These are phyloP conservation scores for Thermochaetoides thermophila DNA, from an alignment of 495 filamentous ascomycete genomes.

Conservation along the genomic window DNA sequence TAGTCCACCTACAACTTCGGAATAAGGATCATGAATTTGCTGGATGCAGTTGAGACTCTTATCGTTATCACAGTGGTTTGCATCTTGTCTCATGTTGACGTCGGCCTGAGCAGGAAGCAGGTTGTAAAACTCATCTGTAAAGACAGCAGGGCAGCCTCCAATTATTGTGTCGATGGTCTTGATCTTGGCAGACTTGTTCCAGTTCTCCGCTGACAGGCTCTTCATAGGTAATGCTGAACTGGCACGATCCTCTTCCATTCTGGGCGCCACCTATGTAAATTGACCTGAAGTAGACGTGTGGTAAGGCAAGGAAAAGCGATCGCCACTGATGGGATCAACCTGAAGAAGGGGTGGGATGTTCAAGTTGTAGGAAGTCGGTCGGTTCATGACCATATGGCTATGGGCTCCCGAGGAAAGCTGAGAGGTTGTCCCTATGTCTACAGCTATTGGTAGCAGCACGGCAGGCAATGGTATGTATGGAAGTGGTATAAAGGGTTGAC, in stretches of 20 bases:
- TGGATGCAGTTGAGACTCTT: conserved; percentile 12
- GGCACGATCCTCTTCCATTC: conserved; percentile 69
- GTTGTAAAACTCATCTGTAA: conserved; percentile 22
- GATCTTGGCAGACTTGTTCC: conserved; percentile 28
- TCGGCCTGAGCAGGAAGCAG: conserved; percentile 14
- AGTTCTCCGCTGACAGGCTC: conserved; percentile 25
- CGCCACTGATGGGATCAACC: conserved; percentile 42
- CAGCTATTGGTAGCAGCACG: too few relatives aligned
- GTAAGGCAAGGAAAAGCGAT: conserved; percentile 56
- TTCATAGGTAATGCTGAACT: conserved; percentile 61
- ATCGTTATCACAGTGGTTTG: conserved; percentile 12
- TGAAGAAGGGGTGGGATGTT: conserved; percentile 19
- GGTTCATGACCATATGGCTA: conserved; percentile 52
- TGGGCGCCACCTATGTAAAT: conserved; percentile 41
- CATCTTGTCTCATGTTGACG: conserved; percentile 1
- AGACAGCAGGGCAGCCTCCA: conserved; percentile 44
- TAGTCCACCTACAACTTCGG: conserved; percentile 10
- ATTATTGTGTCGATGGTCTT: conserved; percentile 61
- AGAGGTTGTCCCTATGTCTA: too few relatives aligned
- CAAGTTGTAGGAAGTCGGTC: conserved; percentile 42
- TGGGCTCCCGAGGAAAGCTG: too few relatives aligned
- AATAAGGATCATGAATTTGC: conserved; percentile 12
- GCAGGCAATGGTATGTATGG: too few relatives aligned
- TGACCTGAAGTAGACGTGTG: conserved; percentile 35
- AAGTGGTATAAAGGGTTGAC: too few relatives aligned